Percentiles rank a stretch among this genome's conserved stretches.
These are phyloP conservation scores for Ormosia semicastrata DNA, from an alignment of 306 rosid species.

Conservation along the genomic window DNA sequence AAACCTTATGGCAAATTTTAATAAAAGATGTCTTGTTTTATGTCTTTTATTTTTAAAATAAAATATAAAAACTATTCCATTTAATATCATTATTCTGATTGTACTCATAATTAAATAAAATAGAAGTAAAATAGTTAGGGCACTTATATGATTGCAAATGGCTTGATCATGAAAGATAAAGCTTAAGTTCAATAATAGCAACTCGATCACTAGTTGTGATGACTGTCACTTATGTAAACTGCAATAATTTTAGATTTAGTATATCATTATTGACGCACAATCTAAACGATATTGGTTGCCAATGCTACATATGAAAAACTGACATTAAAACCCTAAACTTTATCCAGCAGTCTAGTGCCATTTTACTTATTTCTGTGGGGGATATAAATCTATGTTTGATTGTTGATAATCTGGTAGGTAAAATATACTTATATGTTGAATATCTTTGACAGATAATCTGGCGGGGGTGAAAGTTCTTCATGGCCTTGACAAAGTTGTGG, in stretches of 20 bases:
- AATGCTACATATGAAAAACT: background rate
- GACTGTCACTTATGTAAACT: background rate
- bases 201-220: background rate
- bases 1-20: background rate
- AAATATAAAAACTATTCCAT: background rate
- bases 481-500: conserved; percentile 90
- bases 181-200: background rate
- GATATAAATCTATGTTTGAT: conserved; percentile 10
- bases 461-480: conserved; percentile 95
- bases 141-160: background rate
- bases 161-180: background rate
- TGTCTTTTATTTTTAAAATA: background rate
- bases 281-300: background rate
- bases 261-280: background rate
- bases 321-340: background rate
- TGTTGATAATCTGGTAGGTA: conserved; percentile 22
- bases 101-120: background rate
- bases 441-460: conserved; percentile 51
- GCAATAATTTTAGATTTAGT: background rate
- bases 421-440: conserved; percentile 23
- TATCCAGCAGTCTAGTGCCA: background rate
- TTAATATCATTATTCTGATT: background rate
- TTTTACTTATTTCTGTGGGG: background rate
- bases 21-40: background rate
- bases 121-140: background rate